A percentile compares a stretch with the other conserved stretches of the same genome.
Evolutionary conservation across 2,329 filamentous ascomycete genomes (phyloP).

Genomic region (Penicillium freii): DNA sequence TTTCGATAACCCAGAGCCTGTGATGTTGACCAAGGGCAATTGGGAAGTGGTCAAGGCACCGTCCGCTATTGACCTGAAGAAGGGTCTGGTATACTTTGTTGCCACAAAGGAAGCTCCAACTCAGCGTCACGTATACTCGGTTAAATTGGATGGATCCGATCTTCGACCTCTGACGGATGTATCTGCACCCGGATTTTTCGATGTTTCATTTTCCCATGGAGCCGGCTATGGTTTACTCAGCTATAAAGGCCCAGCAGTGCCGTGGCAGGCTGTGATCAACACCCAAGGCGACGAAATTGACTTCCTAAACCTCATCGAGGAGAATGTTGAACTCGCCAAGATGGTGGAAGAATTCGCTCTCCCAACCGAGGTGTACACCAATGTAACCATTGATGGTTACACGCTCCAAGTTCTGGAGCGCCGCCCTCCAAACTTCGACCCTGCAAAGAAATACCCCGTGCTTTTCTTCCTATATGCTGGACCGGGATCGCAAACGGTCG

Average conservation of each 20-base stretch:
- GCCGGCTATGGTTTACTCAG: slow-evolving; percentile 80
- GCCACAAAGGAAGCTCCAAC: slow-evolving; percentile 83
- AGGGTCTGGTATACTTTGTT: slow-evolving; percentile 87
- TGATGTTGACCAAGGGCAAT: slow-evolving; percentile 79
- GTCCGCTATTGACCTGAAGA: slow-evolving; percentile 76
- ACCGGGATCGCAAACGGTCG: slow-evolving; percentile 85
- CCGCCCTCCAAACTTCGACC: slow-evolving; percentile 82
- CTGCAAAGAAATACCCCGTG: slow-evolving; percentile 83
- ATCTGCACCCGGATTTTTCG: slow-evolving; percentile 72
- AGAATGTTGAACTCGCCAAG: slow-evolving; percentile 68
- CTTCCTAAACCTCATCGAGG: slow-evolving; percentile 72
- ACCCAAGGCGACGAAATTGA: slow-evolving; percentile 66
- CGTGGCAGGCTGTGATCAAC: slow-evolving; percentile 86
- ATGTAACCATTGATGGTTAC: slow-evolving; percentile 77
- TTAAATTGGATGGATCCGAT: slow-evolving; percentile 75
- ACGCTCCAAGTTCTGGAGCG: slow-evolving; percentile 75
- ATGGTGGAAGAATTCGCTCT: slow-evolving; percentile 74
- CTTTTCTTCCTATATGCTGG: slow-evolving; percentile 95
- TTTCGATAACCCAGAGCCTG: slow-evolving; percentile 74
- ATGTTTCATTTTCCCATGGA: slow-evolving; percentile 76
- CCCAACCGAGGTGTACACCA: slow-evolving; percentile 78
- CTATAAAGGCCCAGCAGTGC: slow-evolving; percentile 80
- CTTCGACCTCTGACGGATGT: slow-evolving; percentile 73
- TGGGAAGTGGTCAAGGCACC: slow-evolving; percentile 92
- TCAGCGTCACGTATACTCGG: slow-evolving; percentile 87